A percentile compares a stretch with the other conserved stretches of the same genome.
These are phyloP conservation scores for Aspergillus panamensis DNA, from an alignment of 495 filamentous ascomycete species.

Conservation along the genomic window DNA sequence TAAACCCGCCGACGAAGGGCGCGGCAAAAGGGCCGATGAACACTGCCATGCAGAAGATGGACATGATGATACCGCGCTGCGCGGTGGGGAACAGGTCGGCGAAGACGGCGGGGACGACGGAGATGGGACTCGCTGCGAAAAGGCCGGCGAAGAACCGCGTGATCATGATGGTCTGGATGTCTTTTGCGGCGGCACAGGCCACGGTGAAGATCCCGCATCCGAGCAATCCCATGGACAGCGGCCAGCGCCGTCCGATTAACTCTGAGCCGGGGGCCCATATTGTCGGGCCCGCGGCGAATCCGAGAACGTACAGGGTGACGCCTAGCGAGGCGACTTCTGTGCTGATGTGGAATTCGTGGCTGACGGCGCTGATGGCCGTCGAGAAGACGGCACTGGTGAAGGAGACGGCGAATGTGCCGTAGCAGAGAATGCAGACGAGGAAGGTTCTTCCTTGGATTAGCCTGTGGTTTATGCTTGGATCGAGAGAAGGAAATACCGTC, in stretches of 20 bases:
- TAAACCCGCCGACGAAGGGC: conserved; percentile 49
- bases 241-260: conserved; percentile 61
- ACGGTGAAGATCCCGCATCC: conserved; percentile 54
- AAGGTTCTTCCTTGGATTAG: conserved; percentile 23
- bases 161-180: conserved; percentile 53
- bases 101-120: conserved; percentile 49
- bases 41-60: conserved; percentile 49
- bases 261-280: conserved; percentile 73
- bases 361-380: conserved; percentile 42
- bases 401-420: conserved; percentile 50
- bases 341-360: conserved; percentile 44
- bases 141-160: conserved; percentile 50
- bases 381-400: conserved; percentile 55
- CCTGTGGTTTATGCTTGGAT: background rate
- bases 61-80: conserved; percentile 47
- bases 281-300: conserved; percentile 50
- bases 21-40: conserved; percentile 47
- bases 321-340: conserved; percentile 50
- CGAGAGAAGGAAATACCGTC: conserved; percentile 28
- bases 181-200: conserved; percentile 53
- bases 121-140: conserved; percentile 49
- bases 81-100: conserved; percentile 50
- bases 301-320: conserved; percentile 53
- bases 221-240: conserved; percentile 50
- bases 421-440: conserved; percentile 37